Base-by-base conservation (phyloP, 345 rosid genomes). In the Passiflora organensis region DNA sequence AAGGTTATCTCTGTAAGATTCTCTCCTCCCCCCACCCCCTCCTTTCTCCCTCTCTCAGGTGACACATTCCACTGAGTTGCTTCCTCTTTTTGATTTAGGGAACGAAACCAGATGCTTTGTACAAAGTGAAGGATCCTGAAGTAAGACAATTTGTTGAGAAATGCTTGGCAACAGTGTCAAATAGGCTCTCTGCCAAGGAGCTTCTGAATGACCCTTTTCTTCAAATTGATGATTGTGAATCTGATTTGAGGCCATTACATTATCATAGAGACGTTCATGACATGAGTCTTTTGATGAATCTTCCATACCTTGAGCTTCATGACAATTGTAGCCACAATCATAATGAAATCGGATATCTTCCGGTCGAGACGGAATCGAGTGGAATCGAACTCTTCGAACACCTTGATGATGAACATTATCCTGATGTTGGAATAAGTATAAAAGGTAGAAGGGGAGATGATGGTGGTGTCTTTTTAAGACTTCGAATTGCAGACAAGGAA, bases 1-100 rank as follows among this genome's bases (percentile, higher is more conserved):
- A 94, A 94, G 89, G 99, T 94, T 44, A 74, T 80, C 47, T 85
- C 99, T 21, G 99, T 94, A 80, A 83, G 97, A 56, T 20, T 65
- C 32, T 48, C 60, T 37, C 13, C 14, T 32, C 51, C 36, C 48
- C 23, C 25, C 47, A 42, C 41, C 13, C 18, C n/a, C 36, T 39
- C 11, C 23, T 18, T 20, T 34, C n/a, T 1, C 49, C 37, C 22
- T 28, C 38, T 19, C 50, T n/a, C n/a, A n/a, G n/a, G 49, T 19
- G 23, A 39, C 45, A 18, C 5, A 44, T 57, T 69, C 56, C 42
- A 24, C 42, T 65, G 11, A 59, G 55, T 16, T 53, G 59, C 32
- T 58, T 72, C n/a, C n/a, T n/a, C n/a, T n/a, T 41, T 42, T 63
- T 56, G 4, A 17, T 67, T 48, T 65, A 93, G 99, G 99, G 99